These are phyloP conservation scores for Sporobolomyces phaffii DNA, from an alignment of 768 basidiomycete species.

Conservation along the genomic window DNA sequence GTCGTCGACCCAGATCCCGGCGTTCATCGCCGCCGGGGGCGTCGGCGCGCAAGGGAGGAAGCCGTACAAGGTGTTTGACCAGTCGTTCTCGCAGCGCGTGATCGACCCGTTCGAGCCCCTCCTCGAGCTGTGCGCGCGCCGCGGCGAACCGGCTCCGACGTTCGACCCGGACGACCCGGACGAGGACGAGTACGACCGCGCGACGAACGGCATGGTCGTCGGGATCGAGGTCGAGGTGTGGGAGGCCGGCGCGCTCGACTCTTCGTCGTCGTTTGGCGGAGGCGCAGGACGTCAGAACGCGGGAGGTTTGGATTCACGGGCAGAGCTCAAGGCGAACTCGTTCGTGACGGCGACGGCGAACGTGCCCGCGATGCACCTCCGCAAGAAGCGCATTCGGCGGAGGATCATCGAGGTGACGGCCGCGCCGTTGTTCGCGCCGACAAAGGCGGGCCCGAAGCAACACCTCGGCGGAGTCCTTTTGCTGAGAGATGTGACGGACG, in stretches of 20 bases:
- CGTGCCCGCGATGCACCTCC: not conserved
- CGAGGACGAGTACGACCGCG: conserved; percentile 23
- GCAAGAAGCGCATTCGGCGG: conserved; percentile 32
- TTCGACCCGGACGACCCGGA: not conserved
- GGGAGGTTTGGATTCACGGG: too few relatives aligned
- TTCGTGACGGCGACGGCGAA: conserved; percentile 14
- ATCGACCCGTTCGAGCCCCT: conserved; percentile 36
- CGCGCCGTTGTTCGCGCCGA: conserved; percentile 17
- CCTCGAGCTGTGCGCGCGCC: conserved; percentile 28
- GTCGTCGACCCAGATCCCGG: not conserved
- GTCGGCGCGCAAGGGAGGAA: conserved; percentile 14
- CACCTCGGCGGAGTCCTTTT: conserved; percentile 38
- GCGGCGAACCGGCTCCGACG: conserved; percentile 17
- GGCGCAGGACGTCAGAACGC: too few relatives aligned
- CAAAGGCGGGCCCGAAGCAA: conserved; percentile 9
- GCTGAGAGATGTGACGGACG: conserved; percentile 24
- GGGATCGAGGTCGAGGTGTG: conserved; percentile 39
- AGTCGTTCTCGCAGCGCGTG: conserved; percentile 29
- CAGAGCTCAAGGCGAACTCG: conserved; percentile 2
- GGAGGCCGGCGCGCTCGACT: not conserved
- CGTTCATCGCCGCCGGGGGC: conserved; percentile 9
- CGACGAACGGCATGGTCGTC: conserved; percentile 27
- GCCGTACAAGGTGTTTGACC: conserved; percentile 36
- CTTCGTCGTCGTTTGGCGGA: too few relatives aligned
- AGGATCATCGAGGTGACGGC: conserved; percentile 33